phyloP scores from a whole-genome alignment of 495 filamentous ascomycete genomes.

The Platismatia glauca region DNA sequence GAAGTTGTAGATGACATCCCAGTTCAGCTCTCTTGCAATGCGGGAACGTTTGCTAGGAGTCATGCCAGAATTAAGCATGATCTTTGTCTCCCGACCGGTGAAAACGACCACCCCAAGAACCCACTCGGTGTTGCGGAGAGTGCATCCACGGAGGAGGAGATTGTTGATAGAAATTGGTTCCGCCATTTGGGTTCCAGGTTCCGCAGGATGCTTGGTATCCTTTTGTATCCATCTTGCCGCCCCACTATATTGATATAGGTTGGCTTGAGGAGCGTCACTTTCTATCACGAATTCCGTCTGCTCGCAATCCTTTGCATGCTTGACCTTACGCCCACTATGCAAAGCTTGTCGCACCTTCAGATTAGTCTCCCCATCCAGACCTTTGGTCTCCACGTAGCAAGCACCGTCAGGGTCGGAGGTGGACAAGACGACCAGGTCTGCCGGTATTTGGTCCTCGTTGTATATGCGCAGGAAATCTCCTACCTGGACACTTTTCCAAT shows the following conservation, averaged over 20 bases:
- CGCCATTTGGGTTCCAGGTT: conserved; percentile 62
- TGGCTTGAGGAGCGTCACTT: conserved; percentile 84
- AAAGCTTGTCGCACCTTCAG: conserved; percentile 90
- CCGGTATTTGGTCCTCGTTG: conserved; percentile 91
- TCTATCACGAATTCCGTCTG: conserved; percentile 77
- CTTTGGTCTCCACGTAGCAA: conserved; percentile 98
- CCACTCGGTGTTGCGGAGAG: conserved; percentile 94
- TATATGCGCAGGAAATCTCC: conserved; percentile 96
- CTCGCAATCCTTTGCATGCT: conserved; percentile 89
- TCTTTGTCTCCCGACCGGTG: conserved; percentile 96
- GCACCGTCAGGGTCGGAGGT: conserved; percentile 92
- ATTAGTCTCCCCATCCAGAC: conserved; percentile 96
- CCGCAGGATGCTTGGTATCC: conserved; percentile 50
- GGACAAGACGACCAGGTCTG: conserved; percentile 90
- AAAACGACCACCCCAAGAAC: conserved; percentile 90
- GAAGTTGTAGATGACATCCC: conserved; percentile 98
- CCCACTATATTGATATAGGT: conserved; percentile 87
- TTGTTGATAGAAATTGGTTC: conserved; percentile 95
- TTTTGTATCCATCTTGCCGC: conserved; percentile 79
- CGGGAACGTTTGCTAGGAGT: conserved; percentile 93
- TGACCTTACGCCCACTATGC: conserved; percentile 71
- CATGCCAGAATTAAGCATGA: conserved; percentile 97
- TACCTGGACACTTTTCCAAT: conserved; percentile 92
- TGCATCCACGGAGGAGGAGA: conserved; percentile 83
- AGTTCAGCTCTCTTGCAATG: conserved; percentile 87